A percentile compares a stretch with the other conserved stretches of the same genome.
phyloP scores from a whole-genome alignment of 2,329 filamentous ascomycete species.

The Cercospora canescens region DNA sequence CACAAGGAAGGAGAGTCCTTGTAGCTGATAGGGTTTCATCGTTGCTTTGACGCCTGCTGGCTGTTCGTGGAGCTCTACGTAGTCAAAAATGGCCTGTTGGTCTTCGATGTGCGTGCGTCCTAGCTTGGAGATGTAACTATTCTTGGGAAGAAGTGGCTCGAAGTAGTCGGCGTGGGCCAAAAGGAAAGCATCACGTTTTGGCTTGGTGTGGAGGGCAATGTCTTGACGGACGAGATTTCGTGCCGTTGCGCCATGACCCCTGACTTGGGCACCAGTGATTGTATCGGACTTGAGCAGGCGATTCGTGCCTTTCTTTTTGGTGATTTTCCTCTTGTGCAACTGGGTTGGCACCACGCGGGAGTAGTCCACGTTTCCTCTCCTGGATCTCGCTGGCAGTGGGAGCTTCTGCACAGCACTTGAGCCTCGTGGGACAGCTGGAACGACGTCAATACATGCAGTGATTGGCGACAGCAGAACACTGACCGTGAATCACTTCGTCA shows the following conservation, averaged over 20 bases:
- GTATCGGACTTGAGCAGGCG: conserved; percentile 23
- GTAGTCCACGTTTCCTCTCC: conserved; percentile 28
- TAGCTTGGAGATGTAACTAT: conserved; percentile 47
- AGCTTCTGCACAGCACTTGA: background rate
- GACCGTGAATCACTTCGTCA: conserved; percentile 27
- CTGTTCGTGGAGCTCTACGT: conserved; percentile 44
- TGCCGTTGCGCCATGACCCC: conserved; percentile 35
- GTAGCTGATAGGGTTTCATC: conserved; percentile 55
- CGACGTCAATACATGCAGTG: background rate
- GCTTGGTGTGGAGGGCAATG: conserved; percentile 44
- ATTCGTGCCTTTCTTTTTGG: conserved; percentile 12
- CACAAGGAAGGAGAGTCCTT: conserved; percentile 52
- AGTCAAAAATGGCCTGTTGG: conserved; percentile 37
- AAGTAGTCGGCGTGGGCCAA: conserved; percentile 48
- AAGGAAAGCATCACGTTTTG: conserved; percentile 48
- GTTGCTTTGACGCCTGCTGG: conserved; percentile 48
- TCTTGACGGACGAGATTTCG: conserved; percentile 43
- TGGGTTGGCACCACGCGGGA: conserved; percentile 11
- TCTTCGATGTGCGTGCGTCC: conserved; percentile 18
- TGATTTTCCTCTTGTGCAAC: conserved; percentile 14
- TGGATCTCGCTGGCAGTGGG: conserved; percentile 29
- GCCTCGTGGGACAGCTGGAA: conserved; percentile 15
- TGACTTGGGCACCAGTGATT: background rate
- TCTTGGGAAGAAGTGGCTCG: conserved; percentile 47
- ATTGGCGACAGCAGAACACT: background rate